These are phyloP conservation scores for Mycena kentingensis DNA, from an alignment of 768 basidiomycete species.

Conservation along the genomic window DNA sequence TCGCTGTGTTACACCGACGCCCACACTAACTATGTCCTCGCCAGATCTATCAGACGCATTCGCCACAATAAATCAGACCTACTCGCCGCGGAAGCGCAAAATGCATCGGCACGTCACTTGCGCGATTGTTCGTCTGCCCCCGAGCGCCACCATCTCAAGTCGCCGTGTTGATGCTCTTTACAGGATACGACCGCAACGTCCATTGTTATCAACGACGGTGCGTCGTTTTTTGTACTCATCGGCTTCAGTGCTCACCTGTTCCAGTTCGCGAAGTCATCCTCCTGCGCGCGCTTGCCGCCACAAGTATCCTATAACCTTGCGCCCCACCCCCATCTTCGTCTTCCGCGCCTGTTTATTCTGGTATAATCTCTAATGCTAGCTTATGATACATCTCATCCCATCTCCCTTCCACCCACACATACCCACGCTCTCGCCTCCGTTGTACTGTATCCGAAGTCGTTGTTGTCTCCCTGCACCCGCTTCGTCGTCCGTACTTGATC, in stretches of 20 bases:
- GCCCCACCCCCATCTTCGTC: too few species aligned
- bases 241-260: not conserved
- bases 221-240: conserved; percentile 23
- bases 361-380: too few species aligned
- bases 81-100: conserved; percentile 47
- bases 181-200: conserved; percentile 52
- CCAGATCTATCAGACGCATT: conserved; percentile 57
- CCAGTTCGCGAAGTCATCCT: conserved; percentile 41
- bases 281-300: conserved; percentile 35
- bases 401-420: too few species aligned
- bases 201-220: conserved; percentile 49
- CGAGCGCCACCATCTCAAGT: conserved; percentile 10
- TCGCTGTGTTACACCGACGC: conserved; percentile 3
- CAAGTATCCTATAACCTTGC: conserved; percentile 37
- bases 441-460: too few species aligned
- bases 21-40: not conserved
- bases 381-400: too few species aligned
- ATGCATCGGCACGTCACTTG: conserved; percentile 59
- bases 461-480: too few species aligned
- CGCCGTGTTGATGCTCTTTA: conserved; percentile 16
- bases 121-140: conserved; percentile 49
- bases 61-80: conserved; percentile 48
- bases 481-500: too few species aligned
- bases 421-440: too few species aligned
- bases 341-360: too few species aligned